Percentiles rank a stretch among this genome's conserved stretches.
Conservation (phyloP, 345 rosid genomes). For the Salix arbutifolia region DNA sequence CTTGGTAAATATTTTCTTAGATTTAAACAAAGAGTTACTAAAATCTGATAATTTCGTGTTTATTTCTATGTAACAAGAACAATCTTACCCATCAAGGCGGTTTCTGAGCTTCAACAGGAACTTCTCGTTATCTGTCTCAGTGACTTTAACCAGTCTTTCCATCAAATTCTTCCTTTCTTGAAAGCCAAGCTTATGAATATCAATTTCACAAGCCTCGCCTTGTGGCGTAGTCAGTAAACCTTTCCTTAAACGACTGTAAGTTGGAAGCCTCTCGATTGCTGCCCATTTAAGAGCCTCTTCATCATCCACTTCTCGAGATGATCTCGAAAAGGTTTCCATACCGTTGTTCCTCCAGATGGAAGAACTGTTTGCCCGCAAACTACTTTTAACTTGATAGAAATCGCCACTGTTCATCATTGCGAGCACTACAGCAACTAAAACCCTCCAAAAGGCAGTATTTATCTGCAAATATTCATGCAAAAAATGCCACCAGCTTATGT, state of each 20-base stretch:
- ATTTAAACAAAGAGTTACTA: no score
- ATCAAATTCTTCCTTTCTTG: constrained; percentile 34
- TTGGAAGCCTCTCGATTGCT: constrained; percentile 10
- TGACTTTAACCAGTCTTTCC: constrained; percentile 31
- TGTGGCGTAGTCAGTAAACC: constrained; percentile 6
- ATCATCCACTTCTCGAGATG: constrained; percentile 10
- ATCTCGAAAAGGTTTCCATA: background rate
- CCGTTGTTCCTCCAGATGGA: background rate
- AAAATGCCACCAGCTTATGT: no score
- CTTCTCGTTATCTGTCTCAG: constrained; percentile 43
- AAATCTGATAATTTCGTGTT: no score
- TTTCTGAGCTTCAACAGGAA: constrained; percentile 34
- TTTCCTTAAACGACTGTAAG: constrained; percentile 12
- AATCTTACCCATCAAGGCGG: constrained; percentile 28
- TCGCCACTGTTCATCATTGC: no score
- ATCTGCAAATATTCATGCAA: no score
- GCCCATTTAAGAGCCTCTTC: constrained; percentile 22
- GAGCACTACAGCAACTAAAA: no score
- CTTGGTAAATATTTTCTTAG: no score
- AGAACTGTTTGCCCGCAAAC: background rate
- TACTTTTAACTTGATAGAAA: no score
- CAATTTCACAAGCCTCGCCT: constrained; percentile 11
- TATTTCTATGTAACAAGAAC: no score
- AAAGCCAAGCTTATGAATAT: constrained; percentile 24
- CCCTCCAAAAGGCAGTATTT: no score